Conservation (phyloP, 805 yeast species). For the Komagataella populi region DNA sequence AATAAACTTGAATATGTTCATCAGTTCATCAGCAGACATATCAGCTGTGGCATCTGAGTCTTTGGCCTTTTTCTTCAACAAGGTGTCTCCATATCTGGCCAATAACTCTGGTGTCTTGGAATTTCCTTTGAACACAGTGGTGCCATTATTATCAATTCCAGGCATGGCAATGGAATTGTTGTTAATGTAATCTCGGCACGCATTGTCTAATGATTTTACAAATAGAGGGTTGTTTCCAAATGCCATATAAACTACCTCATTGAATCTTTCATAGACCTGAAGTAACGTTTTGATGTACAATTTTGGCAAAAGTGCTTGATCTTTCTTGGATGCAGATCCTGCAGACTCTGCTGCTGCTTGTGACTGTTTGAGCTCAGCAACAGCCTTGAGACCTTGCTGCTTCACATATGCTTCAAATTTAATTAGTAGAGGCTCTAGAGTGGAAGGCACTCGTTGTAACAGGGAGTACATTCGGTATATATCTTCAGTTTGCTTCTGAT, state of each 20-base stretch:
- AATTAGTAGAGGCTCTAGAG: slow-evolving; percentile 66
- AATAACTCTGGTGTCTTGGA: slow-evolving; percentile 88
- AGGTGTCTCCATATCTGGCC: slow-evolving; percentile 78
- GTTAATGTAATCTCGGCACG: slow-evolving; percentile 78
- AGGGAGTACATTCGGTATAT: slow-evolving; percentile 66
- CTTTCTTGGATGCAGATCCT: neutral
- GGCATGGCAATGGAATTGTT: slow-evolving; percentile 69
- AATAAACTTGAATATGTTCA: slow-evolving; percentile 75
- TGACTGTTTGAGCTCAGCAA: slow-evolving; percentile 36
- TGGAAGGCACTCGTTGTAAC: slow-evolving; percentile 64
- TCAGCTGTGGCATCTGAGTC: slow-evolving; percentile 38
- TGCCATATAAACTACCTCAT: slow-evolving; percentile 46
- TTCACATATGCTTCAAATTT: slow-evolving; percentile 64
- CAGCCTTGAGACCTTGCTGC: slow-evolving; percentile 44
- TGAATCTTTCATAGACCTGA: slow-evolving; percentile 54
- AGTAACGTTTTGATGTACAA: slow-evolving; percentile 69
- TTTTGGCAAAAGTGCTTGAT: slow-evolving; percentile 48
- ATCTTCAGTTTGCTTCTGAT: slow-evolving; percentile 57
- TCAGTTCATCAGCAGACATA: slow-evolving; percentile 73
- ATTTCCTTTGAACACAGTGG: slow-evolving; percentile 8
- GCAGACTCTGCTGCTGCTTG: slow-evolving; percentile 6
- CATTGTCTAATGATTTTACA: slow-evolving; percentile 79
- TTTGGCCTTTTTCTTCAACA: slow-evolving; percentile 65
- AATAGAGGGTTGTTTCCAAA: slow-evolving; percentile 67
- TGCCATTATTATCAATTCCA: neutral